Conservation (phyloP, 1,284 basidiomycete species). For the Boletus mariae region DNA sequence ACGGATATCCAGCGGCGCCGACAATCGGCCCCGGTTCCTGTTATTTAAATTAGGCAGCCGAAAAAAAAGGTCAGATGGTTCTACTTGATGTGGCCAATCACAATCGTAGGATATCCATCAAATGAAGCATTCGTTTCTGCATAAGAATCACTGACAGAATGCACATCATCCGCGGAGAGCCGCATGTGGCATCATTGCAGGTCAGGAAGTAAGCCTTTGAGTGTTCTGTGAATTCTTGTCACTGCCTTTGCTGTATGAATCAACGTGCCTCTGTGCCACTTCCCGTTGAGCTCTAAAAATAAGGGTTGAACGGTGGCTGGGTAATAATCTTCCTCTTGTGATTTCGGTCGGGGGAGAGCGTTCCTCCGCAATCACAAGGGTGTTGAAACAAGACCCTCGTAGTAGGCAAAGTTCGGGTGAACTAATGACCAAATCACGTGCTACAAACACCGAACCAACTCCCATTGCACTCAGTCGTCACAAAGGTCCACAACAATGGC, state of each 20-base stretch:
- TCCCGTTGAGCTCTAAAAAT: neutral
- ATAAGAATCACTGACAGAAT: neutral
- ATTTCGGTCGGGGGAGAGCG: neutral
- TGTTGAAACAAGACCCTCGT: neutral
- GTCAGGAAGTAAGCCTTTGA: neutral
- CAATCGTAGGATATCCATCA: neutral
- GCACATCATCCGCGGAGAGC: slow-evolving; percentile 7
- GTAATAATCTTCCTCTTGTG: neutral
- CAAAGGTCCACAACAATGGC: slow-evolving; percentile 15
- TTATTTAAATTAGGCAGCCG: neutral
- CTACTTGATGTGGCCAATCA: neutral
- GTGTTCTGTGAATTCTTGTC: slow-evolving; percentile 1
- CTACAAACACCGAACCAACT: neutral
- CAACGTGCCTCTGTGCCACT: neutral
- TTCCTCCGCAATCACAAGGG: neutral
- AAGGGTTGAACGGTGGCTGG: neutral
- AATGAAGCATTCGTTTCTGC: neutral
- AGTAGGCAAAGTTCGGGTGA: too few species aligned
- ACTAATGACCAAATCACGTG: neutral
- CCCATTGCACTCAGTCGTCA: neutral
- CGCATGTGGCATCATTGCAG: neutral
- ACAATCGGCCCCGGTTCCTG: slow-evolving; percentile 11
- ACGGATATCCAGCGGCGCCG: slow-evolving; percentile 4
- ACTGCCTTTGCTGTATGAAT: neutral
- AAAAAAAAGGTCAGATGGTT: neutral